Evolutionary conservation across 208 protist species (phyloP).

Genomic region (Tritrichomonas foetus): DNA sequence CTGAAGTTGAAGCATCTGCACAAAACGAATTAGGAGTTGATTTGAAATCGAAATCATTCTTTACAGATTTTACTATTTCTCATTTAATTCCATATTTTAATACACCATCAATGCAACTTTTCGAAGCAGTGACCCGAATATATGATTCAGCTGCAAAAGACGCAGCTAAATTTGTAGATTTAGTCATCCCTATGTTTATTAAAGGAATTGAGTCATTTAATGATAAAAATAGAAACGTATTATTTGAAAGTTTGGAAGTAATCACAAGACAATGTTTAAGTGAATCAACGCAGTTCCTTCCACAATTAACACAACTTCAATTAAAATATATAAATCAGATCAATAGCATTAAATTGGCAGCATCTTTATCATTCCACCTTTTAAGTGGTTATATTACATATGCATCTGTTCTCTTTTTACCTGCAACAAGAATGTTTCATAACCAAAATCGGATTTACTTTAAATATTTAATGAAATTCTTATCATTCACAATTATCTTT

Average conservation of each 20-base stretch:
- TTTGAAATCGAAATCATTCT: not conserved
- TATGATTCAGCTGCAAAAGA: not conserved
- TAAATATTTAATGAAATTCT: not conserved
- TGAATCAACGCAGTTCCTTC: not conserved
- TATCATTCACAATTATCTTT: not conserved
- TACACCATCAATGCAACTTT: not conserved
- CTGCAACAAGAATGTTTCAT: not conserved
- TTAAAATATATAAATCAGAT: not conserved
- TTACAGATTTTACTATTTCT: constrained; percentile 15
- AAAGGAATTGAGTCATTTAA: not conserved
- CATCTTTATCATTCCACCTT: not conserved
- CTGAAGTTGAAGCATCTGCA: not conserved
- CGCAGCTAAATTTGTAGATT: not conserved
- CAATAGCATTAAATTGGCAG: not conserved
- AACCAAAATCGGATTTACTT: not conserved
- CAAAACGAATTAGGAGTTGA: not conserved
- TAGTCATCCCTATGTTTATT: not conserved
- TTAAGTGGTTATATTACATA: not conserved
- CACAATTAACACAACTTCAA: not conserved
- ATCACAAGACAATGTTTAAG: not conserved
- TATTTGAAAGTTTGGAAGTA: not conserved
- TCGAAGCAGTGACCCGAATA: not conserved
- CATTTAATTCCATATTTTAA: constrained; percentile 34
- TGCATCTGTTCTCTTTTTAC: not conserved
- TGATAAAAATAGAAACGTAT: not conserved